Evolutionary conservation across 2,329 filamentous ascomycete species (phyloP).

Genomic region (Lachnellula hyalina): DNA sequence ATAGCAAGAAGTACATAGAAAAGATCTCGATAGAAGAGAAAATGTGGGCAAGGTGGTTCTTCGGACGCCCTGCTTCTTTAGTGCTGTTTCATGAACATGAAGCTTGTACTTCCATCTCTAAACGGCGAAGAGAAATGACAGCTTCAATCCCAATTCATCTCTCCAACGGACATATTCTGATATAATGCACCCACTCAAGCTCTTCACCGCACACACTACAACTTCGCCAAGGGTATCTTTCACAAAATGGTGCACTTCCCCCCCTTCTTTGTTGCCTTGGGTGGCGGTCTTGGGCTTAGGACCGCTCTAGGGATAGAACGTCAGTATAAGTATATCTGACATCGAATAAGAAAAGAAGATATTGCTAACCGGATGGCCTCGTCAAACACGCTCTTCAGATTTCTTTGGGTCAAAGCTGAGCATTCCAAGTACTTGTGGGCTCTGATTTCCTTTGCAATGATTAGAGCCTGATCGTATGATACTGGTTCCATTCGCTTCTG

Average conservation of each 20-base stretch:
- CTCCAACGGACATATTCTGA: slow-evolving; percentile 11
- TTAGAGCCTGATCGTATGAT: slow-evolving; percentile 83
- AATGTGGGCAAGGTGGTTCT: slow-evolving; percentile 3
- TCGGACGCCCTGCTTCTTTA: background rate
- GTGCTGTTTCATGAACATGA: slow-evolving; percentile 1
- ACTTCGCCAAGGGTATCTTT: slow-evolving; percentile 2
- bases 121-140: slow-evolving; percentile 12
- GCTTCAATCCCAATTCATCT: slow-evolving; percentile 7
- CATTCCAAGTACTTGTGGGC: slow-evolving; percentile 98
- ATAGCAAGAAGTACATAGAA: background rate
- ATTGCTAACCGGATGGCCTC: slow-evolving; percentile 85
- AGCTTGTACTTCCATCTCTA: slow-evolving; percentile 19
- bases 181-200: slow-evolving; percentile 7
- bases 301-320: slow-evolving; percentile 52
- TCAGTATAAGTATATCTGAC: background rate
- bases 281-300: slow-evolving; percentile 58
- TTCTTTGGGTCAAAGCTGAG: slow-evolving; percentile 92
- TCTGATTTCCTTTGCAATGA: slow-evolving; percentile 87
- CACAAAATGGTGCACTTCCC: slow-evolving; percentile 64
- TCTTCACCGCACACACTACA: background rate
- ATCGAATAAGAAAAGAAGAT: background rate
- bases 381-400: slow-evolving; percentile 97
- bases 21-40: slow-evolving; percentile 9
- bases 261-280: slow-evolving; percentile 52
- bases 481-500: slow-evolving; percentile 97